Evolutionary conservation across 371 early-diverging fungal genomes (phyloP), one percentile per base, ranked within the genome.

Genomic region (Mortierella sp.): DNA sequence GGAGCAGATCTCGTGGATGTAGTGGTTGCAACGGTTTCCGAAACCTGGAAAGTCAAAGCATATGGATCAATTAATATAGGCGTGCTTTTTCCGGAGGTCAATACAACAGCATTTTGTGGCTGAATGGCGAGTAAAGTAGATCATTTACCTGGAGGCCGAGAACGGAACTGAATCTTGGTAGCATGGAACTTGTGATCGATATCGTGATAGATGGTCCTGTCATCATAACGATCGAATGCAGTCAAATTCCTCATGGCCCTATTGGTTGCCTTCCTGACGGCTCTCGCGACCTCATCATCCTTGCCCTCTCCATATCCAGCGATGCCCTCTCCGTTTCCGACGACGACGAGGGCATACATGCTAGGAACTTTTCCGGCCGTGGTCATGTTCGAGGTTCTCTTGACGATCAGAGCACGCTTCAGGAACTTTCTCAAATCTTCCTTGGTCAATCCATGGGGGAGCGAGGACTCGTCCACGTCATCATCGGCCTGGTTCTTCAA

Each of bases 301-400:
- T 95, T 92, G 47, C 96, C 99, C 79, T 95, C 94, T 26, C 97
- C 99, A 73, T 90, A 95, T 8, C 99, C 99, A n/a, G 95, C 97
- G 21, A 91, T 81, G 0, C 99, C 99, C 43, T 90, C 87, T 5
- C 95, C 95, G 68, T 98, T 95, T 14, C 98, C 99, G 2, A 98
- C 98, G 1, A 97, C 95, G 1, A 97, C 99, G 49, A 97, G 72
- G 1, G 95, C 96, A 49, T 92, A 95, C 87, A 94, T 91, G 41
- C 87, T 85, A 3, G 88, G 90, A n/a, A 91, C 84, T 67, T 94
- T 94, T 61, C 95, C 95, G 54, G 92, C 93, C 12, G 88, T 85
- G 49, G 94, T 95, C 92, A 92, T 91, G 81, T 92, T 93, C 56
- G 91, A 90, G 2, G 91, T 91, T 53, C 94, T 89, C 79, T 90